A percentile compares a stretch with the other conserved stretches of the same genome.
Conservation (phyloP, 2,329 filamentous ascomycete genomes). For the Bertia moriformis region DNA sequence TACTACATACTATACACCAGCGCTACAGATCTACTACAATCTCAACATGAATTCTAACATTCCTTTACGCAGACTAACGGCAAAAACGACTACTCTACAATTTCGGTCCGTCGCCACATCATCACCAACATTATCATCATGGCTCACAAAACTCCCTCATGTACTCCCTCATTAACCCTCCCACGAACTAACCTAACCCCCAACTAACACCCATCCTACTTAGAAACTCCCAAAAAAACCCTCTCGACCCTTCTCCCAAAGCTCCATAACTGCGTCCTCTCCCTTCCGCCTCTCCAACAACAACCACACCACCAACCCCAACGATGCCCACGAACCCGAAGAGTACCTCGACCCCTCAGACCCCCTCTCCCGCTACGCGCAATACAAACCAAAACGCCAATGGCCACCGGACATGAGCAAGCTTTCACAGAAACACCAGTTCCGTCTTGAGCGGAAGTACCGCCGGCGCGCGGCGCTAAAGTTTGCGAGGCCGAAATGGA, state of each 20-base stretch:
- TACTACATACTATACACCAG: too few species aligned
- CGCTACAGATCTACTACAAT: too few species aligned
- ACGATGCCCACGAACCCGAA: constrained; percentile 9
- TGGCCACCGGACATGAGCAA: constrained; percentile 53
- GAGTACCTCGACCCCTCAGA: constrained; percentile 7
- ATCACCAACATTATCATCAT: too few species aligned
- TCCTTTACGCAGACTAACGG: too few species aligned
- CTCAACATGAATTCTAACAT: too few species aligned
- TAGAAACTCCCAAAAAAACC: too few species aligned
- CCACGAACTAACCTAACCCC: too few species aligned
- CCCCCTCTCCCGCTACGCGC: constrained; percentile 9
- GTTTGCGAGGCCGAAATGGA: constrained; percentile 41
- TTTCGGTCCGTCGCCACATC: too few species aligned
- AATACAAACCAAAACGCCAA: constrained; percentile 40
- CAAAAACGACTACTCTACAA: too few species aligned
- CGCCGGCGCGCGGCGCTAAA: constrained; percentile 44
- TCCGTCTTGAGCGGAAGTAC: constrained; percentile 53
- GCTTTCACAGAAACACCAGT: constrained; percentile 49
- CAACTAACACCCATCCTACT: too few species aligned
- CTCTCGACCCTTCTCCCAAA: background rate
- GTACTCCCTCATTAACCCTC: too few species aligned
- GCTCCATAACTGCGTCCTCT: background rate
- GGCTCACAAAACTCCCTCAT: too few species aligned
- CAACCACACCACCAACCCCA: constrained; percentile 4
- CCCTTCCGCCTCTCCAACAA: constrained; percentile 1